Base-by-base conservation (phyloP, 225 moss, liverwort and hornwort genomes). In the Neckera pumila region DNA sequence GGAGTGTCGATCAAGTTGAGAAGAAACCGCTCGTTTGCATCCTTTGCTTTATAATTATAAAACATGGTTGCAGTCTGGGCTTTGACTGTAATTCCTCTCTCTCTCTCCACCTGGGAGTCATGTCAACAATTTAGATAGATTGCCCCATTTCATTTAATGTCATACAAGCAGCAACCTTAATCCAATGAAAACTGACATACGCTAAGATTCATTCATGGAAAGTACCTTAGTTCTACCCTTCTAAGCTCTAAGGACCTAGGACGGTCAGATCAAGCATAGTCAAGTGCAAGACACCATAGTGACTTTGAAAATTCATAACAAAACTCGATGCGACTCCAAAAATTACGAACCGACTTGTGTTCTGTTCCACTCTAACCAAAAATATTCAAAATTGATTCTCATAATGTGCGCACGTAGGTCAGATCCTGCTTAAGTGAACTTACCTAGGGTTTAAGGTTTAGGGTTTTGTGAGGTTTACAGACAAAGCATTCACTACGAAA, bases 41-140 rank as follows among this genome's bases (percentile, higher is more conserved):
- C 85, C 40, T 78, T 62, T 53, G 83, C 42, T 56, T 82, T 89
- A 77, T 97, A 90, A 81, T 93, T 91, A 84, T 94, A 98, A 58
- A 97, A 96, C 98, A 98, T 98, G 42, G 96, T 97, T 28, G 95
- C 96, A 40, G 98, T 97, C 79, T 98, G 97, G 21, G 97, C 97
- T 91, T 98, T 98, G 85, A 98, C 97, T 56, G 97, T 98, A 81
- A 98, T 98, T 47, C 98, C 98, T 87, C 98, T 93, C 89, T 98
- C 98, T 63, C 98, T 95, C 87, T 98, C 98, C 88, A 98, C 97
- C 98, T 98, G 69, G 31, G 22, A 73, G 23, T 30, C 59, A 86
- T 45, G 33, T 56, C 54, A 79, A 57, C 25, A 71, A 23, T 28
- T 80, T 59, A 71, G 71, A 47, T 49, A 69, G 16, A 70, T 70